Evolutionary conservation across 306 rosid species (phyloP).

Genomic region (Hippophae rhamnoides): DNA sequence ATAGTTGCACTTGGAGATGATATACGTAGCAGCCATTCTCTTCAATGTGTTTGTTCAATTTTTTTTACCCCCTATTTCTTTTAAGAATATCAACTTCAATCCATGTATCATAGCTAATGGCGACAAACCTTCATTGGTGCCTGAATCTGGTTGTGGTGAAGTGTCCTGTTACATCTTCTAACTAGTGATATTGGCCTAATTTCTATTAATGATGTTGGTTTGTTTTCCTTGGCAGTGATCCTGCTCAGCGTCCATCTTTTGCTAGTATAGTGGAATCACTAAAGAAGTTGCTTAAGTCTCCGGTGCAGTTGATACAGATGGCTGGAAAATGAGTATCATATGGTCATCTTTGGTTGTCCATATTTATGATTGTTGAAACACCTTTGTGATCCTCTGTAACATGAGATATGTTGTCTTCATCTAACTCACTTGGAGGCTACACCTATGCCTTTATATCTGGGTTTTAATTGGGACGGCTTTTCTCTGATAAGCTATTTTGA

Average conservation of each 20-base stretch:
- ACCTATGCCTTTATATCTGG: no score
- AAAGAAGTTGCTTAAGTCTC: slow-evolving; percentile 82
- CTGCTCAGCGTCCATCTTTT: slow-evolving; percentile 65
- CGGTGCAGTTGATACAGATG: slow-evolving; percentile 53
- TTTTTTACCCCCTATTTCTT: no score
- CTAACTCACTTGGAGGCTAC: slow-evolving; percentile 15
- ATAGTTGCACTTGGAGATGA: no score
- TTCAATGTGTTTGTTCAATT: no score
- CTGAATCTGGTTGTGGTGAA: background rate
- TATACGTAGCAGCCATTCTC: no score
- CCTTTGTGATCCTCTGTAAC: slow-evolving; percentile 28
- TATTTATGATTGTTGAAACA: slow-evolving; percentile 16
- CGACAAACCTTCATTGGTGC: background rate
- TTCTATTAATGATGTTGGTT: slow-evolving; percentile 3
- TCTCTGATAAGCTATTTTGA: no score
- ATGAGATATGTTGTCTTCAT: slow-evolving; percentile 21
- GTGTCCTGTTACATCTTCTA: no score
- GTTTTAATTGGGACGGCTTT: no score
- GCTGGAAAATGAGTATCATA: slow-evolving; percentile 26
- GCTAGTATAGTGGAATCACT: slow-evolving; percentile 55
- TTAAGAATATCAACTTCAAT: no score
- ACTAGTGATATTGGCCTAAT: background rate
- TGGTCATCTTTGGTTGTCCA: slow-evolving; percentile 19
- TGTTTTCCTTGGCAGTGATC: slow-evolving; percentile 49
- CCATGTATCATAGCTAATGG: no score